phyloP scores from a whole-genome alignment of 495 filamentous ascomycete genomes.

The Aspergillus steynii region DNA sequence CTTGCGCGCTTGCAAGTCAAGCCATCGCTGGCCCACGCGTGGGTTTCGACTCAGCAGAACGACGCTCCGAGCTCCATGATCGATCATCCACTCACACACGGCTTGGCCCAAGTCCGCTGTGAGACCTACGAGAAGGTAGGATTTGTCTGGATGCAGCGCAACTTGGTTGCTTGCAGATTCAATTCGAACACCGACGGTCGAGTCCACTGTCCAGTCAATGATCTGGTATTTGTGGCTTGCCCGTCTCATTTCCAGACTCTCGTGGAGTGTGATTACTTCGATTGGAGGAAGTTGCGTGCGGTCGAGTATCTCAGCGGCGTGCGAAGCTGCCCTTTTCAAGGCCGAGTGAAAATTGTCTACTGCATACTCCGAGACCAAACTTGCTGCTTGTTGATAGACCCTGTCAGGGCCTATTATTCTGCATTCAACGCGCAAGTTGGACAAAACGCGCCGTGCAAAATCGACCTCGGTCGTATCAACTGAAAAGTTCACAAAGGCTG shows the following conservation, averaged over 20 bases:
- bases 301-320: background rate
- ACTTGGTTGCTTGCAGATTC: background rate
- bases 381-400: background rate
- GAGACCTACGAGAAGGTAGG: conserved; percentile 9
- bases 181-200: background rate
- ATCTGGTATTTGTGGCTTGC: background rate
- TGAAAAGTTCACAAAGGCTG: background rate
- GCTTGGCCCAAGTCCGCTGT: conserved; percentile 8
- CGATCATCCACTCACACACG: background rate
- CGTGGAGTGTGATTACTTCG: background rate
- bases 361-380: background rate
- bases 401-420: background rate
- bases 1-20: background rate
- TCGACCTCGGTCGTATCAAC: background rate
- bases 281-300: background rate
- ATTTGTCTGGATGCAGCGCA: background rate
- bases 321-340: background rate
- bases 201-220: background rate
- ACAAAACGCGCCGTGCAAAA: background rate
- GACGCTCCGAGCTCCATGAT: background rate
- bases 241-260: background rate
- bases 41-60: background rate
- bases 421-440: background rate
- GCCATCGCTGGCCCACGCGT: background rate
- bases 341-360: background rate